Evolutionary conservation across 805 yeast genomes (phyloP).

Genomic region (Kregervanrija delftensis): DNA sequence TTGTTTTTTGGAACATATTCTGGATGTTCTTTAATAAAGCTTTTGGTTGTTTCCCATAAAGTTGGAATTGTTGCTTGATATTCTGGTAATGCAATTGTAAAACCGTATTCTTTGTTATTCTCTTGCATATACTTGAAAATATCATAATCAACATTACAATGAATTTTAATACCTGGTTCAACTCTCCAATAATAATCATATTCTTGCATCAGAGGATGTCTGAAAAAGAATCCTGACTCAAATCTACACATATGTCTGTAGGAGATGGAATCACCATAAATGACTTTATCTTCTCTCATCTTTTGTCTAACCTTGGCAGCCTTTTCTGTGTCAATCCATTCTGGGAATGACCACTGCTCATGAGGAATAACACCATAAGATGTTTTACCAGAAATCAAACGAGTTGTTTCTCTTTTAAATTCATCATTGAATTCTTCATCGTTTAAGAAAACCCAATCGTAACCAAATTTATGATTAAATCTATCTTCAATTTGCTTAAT

Average conservation of each 20-base stretch:
- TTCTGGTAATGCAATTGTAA: slow-evolving; percentile 74
- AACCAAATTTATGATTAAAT: slow-evolving; percentile 71
- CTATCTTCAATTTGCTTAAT: slow-evolving; percentile 82
- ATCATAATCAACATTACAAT: slow-evolving; percentile 78
- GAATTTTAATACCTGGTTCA: slow-evolving; percentile 76
- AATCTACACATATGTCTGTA: slow-evolving; percentile 91
- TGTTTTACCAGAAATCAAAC: slow-evolving; percentile 69
- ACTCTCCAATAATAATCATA: slow-evolving; percentile 94
- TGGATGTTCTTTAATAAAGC: slow-evolving; percentile 55
- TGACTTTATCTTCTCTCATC: slow-evolving; percentile 44
- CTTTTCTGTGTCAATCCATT: slow-evolving; percentile 66
- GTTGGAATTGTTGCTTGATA: slow-evolving; percentile 66
- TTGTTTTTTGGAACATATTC: slow-evolving; percentile 53
- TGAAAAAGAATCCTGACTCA: slow-evolving; percentile 84
- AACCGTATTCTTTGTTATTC: slow-evolving; percentile 66
- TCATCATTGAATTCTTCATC: slow-evolving; percentile 81
- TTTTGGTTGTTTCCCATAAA: slow-evolving; percentile 64
- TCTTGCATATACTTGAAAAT: slow-evolving; percentile 78
- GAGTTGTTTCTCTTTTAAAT: slow-evolving; percentile 60
- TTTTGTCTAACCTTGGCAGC: slow-evolving; percentile 51
- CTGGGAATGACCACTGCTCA: slow-evolving; percentile 85
- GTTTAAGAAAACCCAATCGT: slow-evolving; percentile 94
- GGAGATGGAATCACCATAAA: slow-evolving; percentile 60
- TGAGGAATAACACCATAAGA: slow-evolving; percentile 75
- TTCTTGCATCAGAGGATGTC: slow-evolving; percentile 66